These are phyloP conservation scores for Alternaria rosae DNA, from an alignment of 2,329 filamentous ascomycete genomes.

Conservation along the genomic window DNA sequence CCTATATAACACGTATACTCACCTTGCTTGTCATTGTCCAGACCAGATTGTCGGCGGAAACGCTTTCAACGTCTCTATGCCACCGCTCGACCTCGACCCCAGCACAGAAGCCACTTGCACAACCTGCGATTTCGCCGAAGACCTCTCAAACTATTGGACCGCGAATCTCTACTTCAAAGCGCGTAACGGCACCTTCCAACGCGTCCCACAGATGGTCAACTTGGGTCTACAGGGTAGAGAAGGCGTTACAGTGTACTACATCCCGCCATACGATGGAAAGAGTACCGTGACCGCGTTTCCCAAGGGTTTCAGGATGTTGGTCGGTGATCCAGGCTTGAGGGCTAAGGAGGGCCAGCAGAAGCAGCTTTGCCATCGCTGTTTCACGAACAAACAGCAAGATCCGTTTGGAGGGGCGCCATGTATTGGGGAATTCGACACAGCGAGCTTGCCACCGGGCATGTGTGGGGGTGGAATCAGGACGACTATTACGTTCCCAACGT, in stretches of 20 bases:
- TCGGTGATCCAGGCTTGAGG: constrained; percentile 31
- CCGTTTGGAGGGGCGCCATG: constrained; percentile 51
- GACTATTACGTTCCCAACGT: constrained; percentile 57
- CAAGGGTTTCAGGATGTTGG: constrained; percentile 39
- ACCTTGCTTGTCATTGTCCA: background rate
- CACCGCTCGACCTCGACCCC: constrained; percentile 27
- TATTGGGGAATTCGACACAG: constrained; percentile 36
- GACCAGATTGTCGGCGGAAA: constrained; percentile 41
- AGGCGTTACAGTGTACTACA: constrained; percentile 42
- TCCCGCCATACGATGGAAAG: constrained; percentile 41
- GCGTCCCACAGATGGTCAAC: constrained; percentile 41
- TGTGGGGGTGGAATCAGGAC: constrained; percentile 55
- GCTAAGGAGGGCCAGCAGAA: constrained; percentile 29
- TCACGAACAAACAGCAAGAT: constrained; percentile 52
- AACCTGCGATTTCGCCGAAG: constrained; percentile 33
- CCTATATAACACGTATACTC: background rate
- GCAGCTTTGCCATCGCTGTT: constrained; percentile 56
- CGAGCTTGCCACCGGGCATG: constrained; percentile 30
- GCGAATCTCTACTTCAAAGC: constrained; percentile 39
- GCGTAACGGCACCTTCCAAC: constrained; percentile 38
- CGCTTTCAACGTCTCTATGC: constrained; percentile 37
- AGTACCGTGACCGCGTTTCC: constrained; percentile 47
- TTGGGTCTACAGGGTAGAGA: constrained; percentile 31
- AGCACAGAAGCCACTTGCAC: constrained; percentile 29
- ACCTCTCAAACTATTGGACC: constrained; percentile 37